phyloP scores from a whole-genome alignment of 257 asterid species.

The Solanum sitiens region DNA sequence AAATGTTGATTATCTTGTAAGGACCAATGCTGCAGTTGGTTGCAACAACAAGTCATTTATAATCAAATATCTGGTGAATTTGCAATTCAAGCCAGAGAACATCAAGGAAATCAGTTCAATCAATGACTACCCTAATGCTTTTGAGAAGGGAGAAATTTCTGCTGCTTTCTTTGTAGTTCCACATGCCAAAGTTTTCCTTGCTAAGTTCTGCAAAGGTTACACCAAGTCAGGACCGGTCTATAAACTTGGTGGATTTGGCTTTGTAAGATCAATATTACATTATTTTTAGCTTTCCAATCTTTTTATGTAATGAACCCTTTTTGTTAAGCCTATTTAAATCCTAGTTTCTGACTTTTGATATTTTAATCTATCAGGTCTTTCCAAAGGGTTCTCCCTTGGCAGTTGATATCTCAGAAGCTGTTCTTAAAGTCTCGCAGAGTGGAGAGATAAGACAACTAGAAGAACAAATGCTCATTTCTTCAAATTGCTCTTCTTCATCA shows the following conservation, averaged over 20 bases:
- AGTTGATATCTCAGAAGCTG: conserved; percentile 40
- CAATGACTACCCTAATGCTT: conserved; percentile 31
- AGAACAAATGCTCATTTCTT: conserved; percentile 14
- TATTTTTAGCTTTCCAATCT: background rate
- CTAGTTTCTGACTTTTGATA: background rate
- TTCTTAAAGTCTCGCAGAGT: conserved; percentile 36
- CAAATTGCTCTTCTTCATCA: conserved; percentile 20
- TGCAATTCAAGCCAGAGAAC: conserved; percentile 29
- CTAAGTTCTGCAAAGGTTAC: conserved; percentile 41
- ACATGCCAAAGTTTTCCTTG: conserved; percentile 47
- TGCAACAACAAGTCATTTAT: conserved; percentile 46
- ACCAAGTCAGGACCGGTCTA: conserved; percentile 29
- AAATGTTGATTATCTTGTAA: conserved; percentile 25
- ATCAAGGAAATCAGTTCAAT: conserved; percentile 13
- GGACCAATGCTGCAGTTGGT: conserved; percentile 37
- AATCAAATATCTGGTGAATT: conserved; percentile 13
- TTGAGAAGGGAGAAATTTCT: conserved; percentile 29
- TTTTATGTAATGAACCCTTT: background rate
- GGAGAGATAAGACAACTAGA: conserved; percentile 34
- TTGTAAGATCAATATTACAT: conserved; percentile 24
- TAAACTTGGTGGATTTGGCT: conserved; percentile 67
- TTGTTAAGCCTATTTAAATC: background rate
- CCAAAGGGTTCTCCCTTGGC: conserved; percentile 43
- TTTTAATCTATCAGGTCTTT: conserved; percentile 27
- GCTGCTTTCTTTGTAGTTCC: conserved; percentile 64